A percentile compares a stretch with the other conserved stretches of the same genome.
phyloP scores from a whole-genome alignment of 768 basidiomycete species.

The Fistulinella prunicolor region DNA sequence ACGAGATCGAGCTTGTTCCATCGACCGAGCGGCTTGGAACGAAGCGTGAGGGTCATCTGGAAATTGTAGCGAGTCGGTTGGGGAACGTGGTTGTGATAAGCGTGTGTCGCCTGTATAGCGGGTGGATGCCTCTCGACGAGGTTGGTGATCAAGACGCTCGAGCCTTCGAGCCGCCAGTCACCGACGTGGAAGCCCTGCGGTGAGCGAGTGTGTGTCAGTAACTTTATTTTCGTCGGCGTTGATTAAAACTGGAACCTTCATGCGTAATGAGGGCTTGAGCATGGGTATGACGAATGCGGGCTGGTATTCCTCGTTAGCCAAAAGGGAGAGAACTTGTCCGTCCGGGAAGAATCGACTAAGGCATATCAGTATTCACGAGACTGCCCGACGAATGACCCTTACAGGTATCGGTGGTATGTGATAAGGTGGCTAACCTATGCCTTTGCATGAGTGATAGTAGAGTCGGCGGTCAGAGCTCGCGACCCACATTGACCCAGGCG shows the following conservation, averaged over 20 bases:
- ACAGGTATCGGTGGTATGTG: slow-evolving; percentile 92
- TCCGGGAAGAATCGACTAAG: slow-evolving; percentile 81
- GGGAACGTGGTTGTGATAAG: slow-evolving; percentile 4
- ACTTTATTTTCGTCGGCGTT: background rate
- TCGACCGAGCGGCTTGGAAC: slow-evolving; percentile 71
- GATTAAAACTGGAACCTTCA: slow-evolving; percentile 50
- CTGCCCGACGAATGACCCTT: slow-evolving; percentile 23
- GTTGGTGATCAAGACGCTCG: slow-evolving; percentile 57
- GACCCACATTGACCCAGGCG: slow-evolving; percentile 79
- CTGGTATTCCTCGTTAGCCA: slow-evolving; percentile 73
- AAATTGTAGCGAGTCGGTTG: slow-evolving; percentile 56
- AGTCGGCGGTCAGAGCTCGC: background rate
- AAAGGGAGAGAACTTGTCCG: slow-evolving; percentile 81
- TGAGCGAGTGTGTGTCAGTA: slow-evolving; percentile 1
- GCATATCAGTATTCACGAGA: slow-evolving; percentile 3
- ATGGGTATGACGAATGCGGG: slow-evolving; percentile 73
- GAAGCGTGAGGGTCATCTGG: slow-evolving; percentile 66
- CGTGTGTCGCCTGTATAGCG: background rate
- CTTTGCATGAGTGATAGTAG: slow-evolving; percentile 5
- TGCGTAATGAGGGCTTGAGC: slow-evolving; percentile 71
- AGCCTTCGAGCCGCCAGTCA: slow-evolving; percentile 66
- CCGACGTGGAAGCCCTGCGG: slow-evolving; percentile 71
- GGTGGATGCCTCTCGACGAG: slow-evolving; percentile 48
- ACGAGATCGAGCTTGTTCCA: slow-evolving; percentile 80
- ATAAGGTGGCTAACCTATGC: slow-evolving; percentile 75